Percentiles rank a stretch among this genome's conserved stretches.
These are phyloP conservation scores for Pezizomycotina sp. DNA, from an alignment of 2,329 filamentous ascomycete species.

Conservation along the genomic window DNA sequence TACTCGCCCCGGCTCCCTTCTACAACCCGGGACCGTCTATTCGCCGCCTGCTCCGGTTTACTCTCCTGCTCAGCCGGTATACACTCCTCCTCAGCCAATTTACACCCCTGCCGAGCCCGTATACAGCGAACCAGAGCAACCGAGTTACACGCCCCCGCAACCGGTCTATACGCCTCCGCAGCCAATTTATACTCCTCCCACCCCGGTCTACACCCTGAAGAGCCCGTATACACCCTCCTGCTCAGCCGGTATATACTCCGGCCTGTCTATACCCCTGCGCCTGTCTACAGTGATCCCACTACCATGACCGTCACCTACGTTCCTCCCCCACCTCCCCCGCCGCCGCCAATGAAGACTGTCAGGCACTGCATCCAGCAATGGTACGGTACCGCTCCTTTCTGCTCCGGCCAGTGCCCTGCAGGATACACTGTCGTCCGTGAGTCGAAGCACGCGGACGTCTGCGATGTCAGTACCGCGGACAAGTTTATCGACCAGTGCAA, in stretches of 20 bases:
- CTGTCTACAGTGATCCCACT: conserved; percentile 1
- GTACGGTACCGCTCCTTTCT: conserved; percentile 11
- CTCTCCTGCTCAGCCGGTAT: no score
- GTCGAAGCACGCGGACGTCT: conserved; percentile 6
- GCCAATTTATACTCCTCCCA: neutral
- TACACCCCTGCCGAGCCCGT: neutral
- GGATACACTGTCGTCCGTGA: conserved; percentile 10
- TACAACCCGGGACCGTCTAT: neutral
- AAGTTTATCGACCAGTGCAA: conserved; percentile 13
- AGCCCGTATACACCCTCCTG: conserved; percentile 1
- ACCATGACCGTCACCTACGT: conserved; percentile 9
- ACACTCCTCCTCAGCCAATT: neutral
- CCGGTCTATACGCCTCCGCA: conserved; percentile 2
- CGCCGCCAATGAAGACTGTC: conserved; percentile 5
- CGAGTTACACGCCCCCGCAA: neutral
- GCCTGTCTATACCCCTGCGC: conserved; percentile 1
- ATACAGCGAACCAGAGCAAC: no score
- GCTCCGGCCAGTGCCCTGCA: conserved; percentile 9
- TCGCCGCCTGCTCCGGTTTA: neutral
- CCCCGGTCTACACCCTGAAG: conserved; percentile 2
- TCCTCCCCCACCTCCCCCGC: no score
- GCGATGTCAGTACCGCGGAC: conserved; percentile 5
- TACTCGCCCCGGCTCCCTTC: neutral
- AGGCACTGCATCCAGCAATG: conserved; percentile 7
- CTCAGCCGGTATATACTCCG: neutral